These are phyloP conservation scores for Turnera subulata DNA, from an alignment of 345 rosid genomes.

Conservation along the genomic window DNA sequence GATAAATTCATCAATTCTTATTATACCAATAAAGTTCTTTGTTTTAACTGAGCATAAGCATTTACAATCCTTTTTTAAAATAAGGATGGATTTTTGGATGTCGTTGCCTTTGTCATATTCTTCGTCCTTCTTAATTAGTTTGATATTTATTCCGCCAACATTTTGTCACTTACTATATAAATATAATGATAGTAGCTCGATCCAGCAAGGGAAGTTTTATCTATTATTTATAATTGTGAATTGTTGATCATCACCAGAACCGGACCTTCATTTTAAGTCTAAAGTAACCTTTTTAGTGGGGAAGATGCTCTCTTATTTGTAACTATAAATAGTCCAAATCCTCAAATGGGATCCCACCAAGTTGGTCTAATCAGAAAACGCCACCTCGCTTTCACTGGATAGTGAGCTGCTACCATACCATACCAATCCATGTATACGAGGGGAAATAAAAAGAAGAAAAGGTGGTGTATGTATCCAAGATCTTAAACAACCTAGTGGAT, in stretches of 20 bases:
- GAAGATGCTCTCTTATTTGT: conserved; percentile 12
- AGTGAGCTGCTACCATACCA: neutral
- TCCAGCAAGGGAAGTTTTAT: conserved; percentile 7
- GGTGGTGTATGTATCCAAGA: neutral
- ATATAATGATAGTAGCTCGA: too few species aligned
- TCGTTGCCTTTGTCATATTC: conserved; percentile 18
- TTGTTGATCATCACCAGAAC: conserved; percentile 21
- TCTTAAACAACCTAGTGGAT: conserved; percentile 19
- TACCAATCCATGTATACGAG: too few species aligned
- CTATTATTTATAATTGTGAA: conserved; percentile 15
- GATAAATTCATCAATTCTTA: too few species aligned
- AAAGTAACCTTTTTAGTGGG: conserved; percentile 21
- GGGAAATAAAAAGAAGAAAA: too few species aligned
- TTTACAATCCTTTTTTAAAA: neutral
- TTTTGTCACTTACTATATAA: conserved; percentile 13
- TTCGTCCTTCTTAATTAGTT: conserved; percentile 12
- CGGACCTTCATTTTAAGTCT: conserved; percentile 12
- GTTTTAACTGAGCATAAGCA: neutral
- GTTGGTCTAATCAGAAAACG: conserved; percentile 21
- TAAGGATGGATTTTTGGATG: neutral
- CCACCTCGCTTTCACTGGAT: conserved; percentile 22
- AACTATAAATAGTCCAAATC: conserved; percentile 18
- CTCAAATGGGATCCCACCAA: conserved; percentile 25
- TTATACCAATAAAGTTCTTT: neutral
- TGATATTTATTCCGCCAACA: conserved; percentile 9